Conservation (phyloP, 2,329 filamentous ascomycete species). For the Blumeria graminis region DNA sequence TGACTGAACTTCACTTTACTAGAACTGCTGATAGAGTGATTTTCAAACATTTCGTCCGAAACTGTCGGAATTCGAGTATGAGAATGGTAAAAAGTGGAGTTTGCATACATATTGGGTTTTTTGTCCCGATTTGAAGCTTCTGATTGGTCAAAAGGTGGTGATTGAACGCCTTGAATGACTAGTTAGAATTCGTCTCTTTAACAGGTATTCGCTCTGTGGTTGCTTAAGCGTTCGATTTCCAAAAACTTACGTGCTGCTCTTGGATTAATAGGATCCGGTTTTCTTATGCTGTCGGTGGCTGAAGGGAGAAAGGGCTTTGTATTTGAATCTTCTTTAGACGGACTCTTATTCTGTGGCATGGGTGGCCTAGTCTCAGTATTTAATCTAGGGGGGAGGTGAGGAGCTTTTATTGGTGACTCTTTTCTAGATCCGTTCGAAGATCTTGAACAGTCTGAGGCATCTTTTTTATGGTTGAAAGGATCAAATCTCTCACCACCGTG, state of each 20-base stretch:
- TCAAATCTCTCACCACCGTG: slow-evolving; percentile 34
- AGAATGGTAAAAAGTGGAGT: background rate
- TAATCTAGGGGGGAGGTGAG: background rate
- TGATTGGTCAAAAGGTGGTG: background rate
- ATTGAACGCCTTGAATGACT: no score
- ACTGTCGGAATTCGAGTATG: background rate
- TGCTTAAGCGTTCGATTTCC: no score
- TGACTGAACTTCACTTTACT: no score
- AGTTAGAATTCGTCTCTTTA: no score
- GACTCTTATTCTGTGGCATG: background rate
- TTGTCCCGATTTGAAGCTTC: slow-evolving; percentile 2
- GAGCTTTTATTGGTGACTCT: background rate
- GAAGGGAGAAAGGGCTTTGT: no score
- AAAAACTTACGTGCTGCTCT: no score
- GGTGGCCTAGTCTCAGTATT: background rate
- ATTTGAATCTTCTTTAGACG: background rate
- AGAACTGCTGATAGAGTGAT: no score
- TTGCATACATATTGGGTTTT: slow-evolving; percentile 13
- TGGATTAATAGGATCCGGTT: no score
- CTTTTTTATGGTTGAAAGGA: slow-evolving; percentile 23
- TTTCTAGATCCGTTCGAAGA: slow-evolving; percentile 9
- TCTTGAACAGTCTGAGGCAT: slow-evolving; percentile 13
- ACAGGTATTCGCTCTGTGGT: no score
- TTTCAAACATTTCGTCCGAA: no score
- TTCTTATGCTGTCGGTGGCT: no score